A percentile compares a stretch with the other conserved stretches of the same genome.
These are phyloP conservation scores for Suhomyces choctaworum DNA, from an alignment of 1,139 yeast species.

Conservation along the genomic window DNA sequence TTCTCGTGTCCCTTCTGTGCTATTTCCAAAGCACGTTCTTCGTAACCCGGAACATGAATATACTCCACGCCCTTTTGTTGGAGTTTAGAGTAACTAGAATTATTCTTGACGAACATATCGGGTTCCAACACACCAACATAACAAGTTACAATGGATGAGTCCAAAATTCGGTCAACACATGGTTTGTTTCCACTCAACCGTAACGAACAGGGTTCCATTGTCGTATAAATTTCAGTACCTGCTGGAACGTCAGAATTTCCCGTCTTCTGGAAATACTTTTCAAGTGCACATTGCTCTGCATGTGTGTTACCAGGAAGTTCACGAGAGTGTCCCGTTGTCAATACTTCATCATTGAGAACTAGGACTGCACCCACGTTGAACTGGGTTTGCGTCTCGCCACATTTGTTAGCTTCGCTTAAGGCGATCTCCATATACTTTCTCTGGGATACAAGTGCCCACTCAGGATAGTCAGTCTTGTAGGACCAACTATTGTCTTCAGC, in stretches of 20 bases:
- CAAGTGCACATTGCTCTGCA: slow-evolving; percentile 94
- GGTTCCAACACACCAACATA: slow-evolving; percentile 96
- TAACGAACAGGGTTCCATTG: slow-evolving; percentile 97
- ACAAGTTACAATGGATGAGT: slow-evolving; percentile 55
- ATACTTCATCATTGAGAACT: slow-evolving; percentile 61
- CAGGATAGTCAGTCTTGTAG: slow-evolving; percentile 77
- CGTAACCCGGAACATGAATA: slow-evolving; percentile 81
- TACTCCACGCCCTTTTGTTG: slow-evolving; percentile 63
- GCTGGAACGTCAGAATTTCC: slow-evolving; percentile 55
- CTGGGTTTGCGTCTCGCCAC: slow-evolving; percentile 83
- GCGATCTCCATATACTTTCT: slow-evolving; percentile 63
- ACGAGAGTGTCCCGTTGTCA: slow-evolving; percentile 83
- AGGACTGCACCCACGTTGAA: slow-evolving; percentile 93
- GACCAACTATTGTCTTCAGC: slow-evolving; percentile 65
- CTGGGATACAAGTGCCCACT: slow-evolving; percentile 76
- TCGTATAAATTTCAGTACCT: slow-evolving; percentile 85
- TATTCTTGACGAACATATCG: slow-evolving; percentile 77
- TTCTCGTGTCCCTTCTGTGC: slow-evolving; percentile 74
- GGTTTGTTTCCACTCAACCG: slow-evolving; percentile 90
- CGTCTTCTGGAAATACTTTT: slow-evolving; percentile 55
- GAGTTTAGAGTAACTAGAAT: slow-evolving; percentile 61
- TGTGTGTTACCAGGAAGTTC: slow-evolving; percentile 96
- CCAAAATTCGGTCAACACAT: slow-evolving; percentile 76
- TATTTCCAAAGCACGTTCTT: slow-evolving; percentile 65
- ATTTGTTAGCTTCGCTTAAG: slow-evolving; percentile 71